phyloP scores from a whole-genome alignment of 2,329 filamentous ascomycete genomes.

The Colletotrichum sp. region DNA sequence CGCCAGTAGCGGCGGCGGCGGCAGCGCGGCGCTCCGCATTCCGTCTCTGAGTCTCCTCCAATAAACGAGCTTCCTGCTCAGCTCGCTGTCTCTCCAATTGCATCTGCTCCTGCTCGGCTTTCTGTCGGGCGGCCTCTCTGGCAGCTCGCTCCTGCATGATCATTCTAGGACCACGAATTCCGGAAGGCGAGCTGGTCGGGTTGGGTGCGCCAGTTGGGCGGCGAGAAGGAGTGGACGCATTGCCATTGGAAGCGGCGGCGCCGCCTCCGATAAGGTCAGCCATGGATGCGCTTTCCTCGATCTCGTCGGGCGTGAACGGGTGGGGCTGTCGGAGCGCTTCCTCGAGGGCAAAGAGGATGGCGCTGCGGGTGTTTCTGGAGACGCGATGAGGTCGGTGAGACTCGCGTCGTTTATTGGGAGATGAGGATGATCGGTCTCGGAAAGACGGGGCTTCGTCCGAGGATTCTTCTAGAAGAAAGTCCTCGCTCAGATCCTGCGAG shows the following conservation, averaged over 20 bases:
- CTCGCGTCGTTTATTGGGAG: conserved; percentile 35
- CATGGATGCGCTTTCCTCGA: conserved; percentile 93
- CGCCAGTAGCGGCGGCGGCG: conserved; percentile 51
- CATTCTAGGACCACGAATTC: conserved; percentile 83
- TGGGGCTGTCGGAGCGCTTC: conserved; percentile 85
- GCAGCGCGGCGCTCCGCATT: conserved; percentile 67
- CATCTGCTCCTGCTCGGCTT: conserved; percentile 69
- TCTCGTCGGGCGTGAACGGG: conserved; percentile 80
- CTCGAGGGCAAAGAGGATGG: conserved; percentile 91
- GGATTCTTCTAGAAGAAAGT: conserved; percentile 43
- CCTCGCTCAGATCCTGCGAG: conserved; percentile 55
- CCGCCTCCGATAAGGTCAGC: conserved; percentile 74
- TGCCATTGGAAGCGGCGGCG: conserved; percentile 60
- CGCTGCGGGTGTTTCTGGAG: conserved; percentile 84
- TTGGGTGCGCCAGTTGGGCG: conserved; percentile 53
- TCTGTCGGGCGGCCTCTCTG: conserved; percentile 73
- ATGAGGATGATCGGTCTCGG: conserved; percentile 25
- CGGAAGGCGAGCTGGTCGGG: conserved; percentile 61
- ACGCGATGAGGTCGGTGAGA: conserved; percentile 63
- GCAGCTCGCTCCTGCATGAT: conserved; percentile 89
- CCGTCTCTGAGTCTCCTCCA: conserved; percentile 60
- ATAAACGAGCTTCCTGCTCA: conserved; percentile 59
- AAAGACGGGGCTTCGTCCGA: conserved; percentile 31
- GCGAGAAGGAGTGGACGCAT: conserved; percentile 43
- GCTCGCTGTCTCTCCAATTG: conserved; percentile 61